Evolutionary conservation across 805 yeast genomes (phyloP).

Genomic region (Monosporozyma yasuniensis): DNA sequence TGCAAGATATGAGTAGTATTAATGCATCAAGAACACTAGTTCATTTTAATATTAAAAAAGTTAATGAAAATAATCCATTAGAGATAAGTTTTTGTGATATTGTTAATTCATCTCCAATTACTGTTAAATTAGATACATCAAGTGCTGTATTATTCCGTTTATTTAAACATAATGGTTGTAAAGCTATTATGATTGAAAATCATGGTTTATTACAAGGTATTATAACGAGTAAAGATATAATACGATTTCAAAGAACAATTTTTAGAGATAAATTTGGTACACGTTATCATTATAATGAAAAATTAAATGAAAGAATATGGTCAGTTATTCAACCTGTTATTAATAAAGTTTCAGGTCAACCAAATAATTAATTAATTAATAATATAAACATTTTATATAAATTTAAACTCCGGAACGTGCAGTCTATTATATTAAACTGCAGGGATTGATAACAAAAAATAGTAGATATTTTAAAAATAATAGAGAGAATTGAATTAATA

Average conservation of each 20-base stretch:
- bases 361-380: not conserved
- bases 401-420: not conserved
- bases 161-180: slow-evolving; percentile 74
- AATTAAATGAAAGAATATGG: slow-evolving; percentile 20
- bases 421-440: no score
- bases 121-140: slow-evolving; percentile 44
- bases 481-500: no score
- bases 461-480: no score
- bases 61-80: not conserved
- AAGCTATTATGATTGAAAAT: slow-evolving; percentile 57
- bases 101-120: slow-evolving; percentile 49
- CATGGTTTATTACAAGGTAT: slow-evolving; percentile 59
- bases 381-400: not conserved
- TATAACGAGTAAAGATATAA: slow-evolving; percentile 77
- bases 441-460: no score
- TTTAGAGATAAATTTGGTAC: slow-evolving; percentile 26
- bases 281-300: slow-evolving; percentile 16
- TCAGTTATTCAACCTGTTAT: slow-evolving; percentile 13
- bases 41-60: slow-evolving; percentile 4
- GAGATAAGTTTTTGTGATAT: slow-evolving; percentile 17
- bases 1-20: slow-evolving; percentile 9
- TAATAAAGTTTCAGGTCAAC: slow-evolving; percentile 3
- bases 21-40: slow-evolving; percentile 23
- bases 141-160: slow-evolving; percentile 56
- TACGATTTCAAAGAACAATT: slow-evolving; percentile 45